A percentile compares a stretch with the other conserved stretches of the same genome.
These are phyloP conservation scores for Antrodiella citrinella DNA, from an alignment of 768 basidiomycete genomes.

Conservation along the genomic window DNA sequence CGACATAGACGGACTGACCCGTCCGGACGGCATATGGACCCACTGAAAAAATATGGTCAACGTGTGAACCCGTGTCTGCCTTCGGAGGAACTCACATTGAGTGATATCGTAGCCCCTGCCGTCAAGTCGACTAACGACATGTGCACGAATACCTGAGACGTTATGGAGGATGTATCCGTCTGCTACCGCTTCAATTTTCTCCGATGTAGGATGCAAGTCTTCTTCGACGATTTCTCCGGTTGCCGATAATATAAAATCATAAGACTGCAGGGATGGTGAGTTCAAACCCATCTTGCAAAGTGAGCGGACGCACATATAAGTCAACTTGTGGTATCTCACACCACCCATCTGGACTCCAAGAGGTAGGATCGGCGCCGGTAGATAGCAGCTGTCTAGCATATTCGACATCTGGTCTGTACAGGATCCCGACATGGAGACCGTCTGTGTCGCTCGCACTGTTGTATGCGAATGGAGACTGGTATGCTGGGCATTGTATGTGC, in stretches of 20 bases:
- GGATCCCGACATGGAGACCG: conserved; percentile 63
- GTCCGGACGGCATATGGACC: conserved; percentile 74
- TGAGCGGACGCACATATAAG: conserved; percentile 47
- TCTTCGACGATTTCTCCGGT: conserved; percentile 48
- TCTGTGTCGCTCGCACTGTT: conserved; percentile 21
- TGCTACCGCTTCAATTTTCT: conserved; percentile 53
- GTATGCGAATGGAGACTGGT: conserved; percentile 35
- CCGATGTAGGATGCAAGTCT: conserved; percentile 58
- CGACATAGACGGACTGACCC: conserved; percentile 77
- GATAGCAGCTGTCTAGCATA: conserved; percentile 72
- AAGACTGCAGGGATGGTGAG: conserved; percentile 40
- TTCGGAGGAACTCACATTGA: conserved; percentile 49
- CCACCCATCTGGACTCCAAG: conserved; percentile 68
- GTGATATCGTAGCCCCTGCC: conserved; percentile 82
- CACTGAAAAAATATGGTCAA: conserved; percentile 37
- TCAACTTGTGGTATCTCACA: conserved; percentile 66
- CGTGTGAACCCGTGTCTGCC: background rate
- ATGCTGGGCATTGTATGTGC: conserved; percentile 68
- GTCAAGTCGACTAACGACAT: conserved; percentile 73
- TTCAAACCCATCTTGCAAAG: background rate
- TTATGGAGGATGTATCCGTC: conserved; percentile 75
- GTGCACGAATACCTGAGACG: conserved; percentile 68
- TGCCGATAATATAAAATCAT: conserved; percentile 72
- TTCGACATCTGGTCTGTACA: conserved; percentile 66
- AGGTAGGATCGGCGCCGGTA: conserved; percentile 39